Evolutionary conservation across 2,329 filamentous ascomycete species (phyloP).

Genomic region (Cryphonectria radicalis): DNA sequence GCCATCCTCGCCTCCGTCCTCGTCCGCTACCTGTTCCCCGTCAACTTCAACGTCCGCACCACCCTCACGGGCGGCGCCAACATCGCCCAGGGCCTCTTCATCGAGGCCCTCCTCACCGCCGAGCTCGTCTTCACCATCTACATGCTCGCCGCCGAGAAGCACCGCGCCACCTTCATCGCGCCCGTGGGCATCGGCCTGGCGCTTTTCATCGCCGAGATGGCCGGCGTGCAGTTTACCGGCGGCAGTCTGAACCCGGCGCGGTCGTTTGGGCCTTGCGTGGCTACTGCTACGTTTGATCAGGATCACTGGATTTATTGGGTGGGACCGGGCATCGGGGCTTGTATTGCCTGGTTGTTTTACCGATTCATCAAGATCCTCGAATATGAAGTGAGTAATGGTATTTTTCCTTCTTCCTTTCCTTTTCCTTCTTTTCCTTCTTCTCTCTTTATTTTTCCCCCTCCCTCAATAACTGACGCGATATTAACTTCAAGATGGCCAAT

Average conservation of each 20-base stretch:
- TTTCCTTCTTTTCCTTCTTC: no score
- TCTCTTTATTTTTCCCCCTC: no score
- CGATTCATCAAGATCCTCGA: constrained; percentile 47
- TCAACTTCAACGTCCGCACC: constrained; percentile 47
- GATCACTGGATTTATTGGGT: constrained; percentile 54
- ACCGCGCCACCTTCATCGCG: constrained; percentile 51
- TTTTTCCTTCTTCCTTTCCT: no score
- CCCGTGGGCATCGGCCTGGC: constrained; percentile 53
- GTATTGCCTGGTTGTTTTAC: constrained; percentile 44
- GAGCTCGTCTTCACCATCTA: constrained; percentile 55
- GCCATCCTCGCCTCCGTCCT: constrained; percentile 49
- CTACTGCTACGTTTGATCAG: constrained; percentile 42
- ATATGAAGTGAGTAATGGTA: constrained; percentile 38
- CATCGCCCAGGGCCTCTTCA: constrained; percentile 51
- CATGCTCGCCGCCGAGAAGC: constrained; percentile 57
- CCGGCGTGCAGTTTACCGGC: constrained; percentile 53
- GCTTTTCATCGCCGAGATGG: constrained; percentile 50
- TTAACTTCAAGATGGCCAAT: constrained; percentile 45
- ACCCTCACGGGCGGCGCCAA: constrained; percentile 45
- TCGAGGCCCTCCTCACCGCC: constrained; percentile 54
- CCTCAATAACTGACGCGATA: not conserved
- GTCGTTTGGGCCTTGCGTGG: constrained; percentile 49
- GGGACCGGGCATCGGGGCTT: constrained; percentile 40
- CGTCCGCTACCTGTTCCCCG: constrained; percentile 48
- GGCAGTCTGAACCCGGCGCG: constrained; percentile 33